Conservation (phyloP, 495 filamentous ascomycete genomes). For the Penicillium desertorum region DNA sequence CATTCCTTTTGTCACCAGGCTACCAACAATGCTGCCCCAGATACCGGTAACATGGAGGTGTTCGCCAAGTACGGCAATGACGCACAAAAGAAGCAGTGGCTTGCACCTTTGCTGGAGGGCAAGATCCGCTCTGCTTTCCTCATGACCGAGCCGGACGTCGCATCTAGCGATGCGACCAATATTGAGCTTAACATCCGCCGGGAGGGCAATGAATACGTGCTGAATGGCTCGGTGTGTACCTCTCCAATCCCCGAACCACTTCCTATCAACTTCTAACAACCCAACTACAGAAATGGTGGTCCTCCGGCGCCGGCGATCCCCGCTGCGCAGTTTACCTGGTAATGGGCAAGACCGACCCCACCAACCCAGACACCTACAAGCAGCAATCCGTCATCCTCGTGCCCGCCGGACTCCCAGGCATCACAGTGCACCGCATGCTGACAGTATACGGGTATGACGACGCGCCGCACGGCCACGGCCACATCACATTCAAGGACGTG, state of each 20-base stretch:
- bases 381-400: conserved; percentile 91
- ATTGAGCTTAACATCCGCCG: conserved; percentile 77
- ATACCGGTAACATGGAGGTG: conserved; percentile 96
- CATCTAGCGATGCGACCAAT: conserved; percentile 85
- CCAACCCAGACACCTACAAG: conserved; percentile 70
- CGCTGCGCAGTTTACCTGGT: conserved; percentile 87
- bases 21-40: conserved; percentile 86
- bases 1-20: conserved; percentile 47
- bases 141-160: conserved; percentile 88
- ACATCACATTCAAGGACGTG: conserved; percentile 82
- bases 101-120: conserved; percentile 79
- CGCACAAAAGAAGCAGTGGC: conserved; percentile 84
- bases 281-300: conserved; percentile 84
- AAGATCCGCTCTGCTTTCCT: conserved; percentile 86
- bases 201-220: conserved; percentile 78
- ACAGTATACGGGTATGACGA: conserved; percentile 93
- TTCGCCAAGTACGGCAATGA: conserved; percentile 90
- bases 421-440: conserved; percentile 82
- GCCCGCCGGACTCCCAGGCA: conserved; percentile 68
- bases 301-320: conserved; percentile 85
- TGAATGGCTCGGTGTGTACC: conserved; percentile 72
- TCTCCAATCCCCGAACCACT: neutral
- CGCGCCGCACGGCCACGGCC: conserved; percentile 89
- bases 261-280: neutral
- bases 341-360: conserved; percentile 80